Percentiles rank a stretch among this genome's conserved stretches.
Conservation (phyloP, 305 asterid species). For the Rubia tinctorum region DNA sequence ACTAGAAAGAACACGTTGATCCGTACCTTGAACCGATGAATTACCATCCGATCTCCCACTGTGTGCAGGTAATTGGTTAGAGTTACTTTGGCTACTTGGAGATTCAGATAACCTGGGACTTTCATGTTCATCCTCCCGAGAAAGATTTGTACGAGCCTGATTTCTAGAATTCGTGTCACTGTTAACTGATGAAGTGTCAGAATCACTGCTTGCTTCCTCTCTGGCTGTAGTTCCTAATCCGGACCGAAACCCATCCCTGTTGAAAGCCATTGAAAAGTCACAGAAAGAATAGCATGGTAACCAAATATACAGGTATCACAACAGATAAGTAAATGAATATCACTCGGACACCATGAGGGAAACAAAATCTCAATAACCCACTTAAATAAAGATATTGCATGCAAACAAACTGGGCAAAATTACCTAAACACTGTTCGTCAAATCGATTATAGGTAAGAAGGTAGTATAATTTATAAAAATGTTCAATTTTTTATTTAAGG, state of each 20-base stretch:
- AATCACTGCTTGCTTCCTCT: conserved; percentile 67
- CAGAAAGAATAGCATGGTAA: not conserved
- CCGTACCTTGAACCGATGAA: conserved; percentile 35
- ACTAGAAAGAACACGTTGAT: conserved; percentile 34
- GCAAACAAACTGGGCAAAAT: not conserved
- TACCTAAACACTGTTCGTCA: not conserved
- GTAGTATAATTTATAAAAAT: not conserved
- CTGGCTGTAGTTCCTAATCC: conserved; percentile 62
- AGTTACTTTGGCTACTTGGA: conserved; percentile 32
- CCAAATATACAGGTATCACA: too few relatives aligned
- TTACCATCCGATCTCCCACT: conserved; percentile 33
- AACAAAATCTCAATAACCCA: not conserved
- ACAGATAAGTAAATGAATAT: not conserved
- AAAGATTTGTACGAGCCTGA: conserved; percentile 42
- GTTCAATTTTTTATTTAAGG: not conserved
- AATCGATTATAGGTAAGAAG: not conserved
- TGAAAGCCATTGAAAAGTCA: conserved; percentile 11
- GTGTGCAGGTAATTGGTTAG: conserved; percentile 37
- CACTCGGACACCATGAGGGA: not conserved
- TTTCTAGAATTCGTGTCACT: conserved; percentile 39
- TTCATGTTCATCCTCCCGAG: conserved; percentile 50
- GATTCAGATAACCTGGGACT: conserved; percentile 35
- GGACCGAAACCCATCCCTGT: conserved; percentile 83
- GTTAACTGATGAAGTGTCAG: conserved; percentile 41
- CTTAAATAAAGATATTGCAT: not conserved